Evolutionary conservation across 805 yeast genomes (phyloP).

Genomic region (Myxozyma sirexii): DNA sequence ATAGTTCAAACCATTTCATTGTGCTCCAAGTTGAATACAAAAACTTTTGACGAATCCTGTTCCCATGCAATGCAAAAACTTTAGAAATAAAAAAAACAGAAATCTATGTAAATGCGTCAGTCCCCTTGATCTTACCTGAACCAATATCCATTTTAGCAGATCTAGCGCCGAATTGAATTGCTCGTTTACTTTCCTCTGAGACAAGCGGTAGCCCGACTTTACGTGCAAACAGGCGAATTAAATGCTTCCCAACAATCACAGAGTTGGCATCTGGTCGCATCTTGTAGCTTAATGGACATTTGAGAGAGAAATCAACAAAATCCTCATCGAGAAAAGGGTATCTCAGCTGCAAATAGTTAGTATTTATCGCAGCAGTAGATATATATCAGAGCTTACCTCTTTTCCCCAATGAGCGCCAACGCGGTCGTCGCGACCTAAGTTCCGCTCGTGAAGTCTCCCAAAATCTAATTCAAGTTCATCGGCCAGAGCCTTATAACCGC

Average conservation of each 20-base stretch:
- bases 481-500: slow-evolving; percentile 50
- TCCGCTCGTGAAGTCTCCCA: slow-evolving; percentile 71
- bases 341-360: slow-evolving; percentile 49
- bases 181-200: slow-evolving; percentile 78
- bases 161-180: slow-evolving; percentile 94
- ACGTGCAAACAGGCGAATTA: slow-evolving; percentile 65
- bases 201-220: slow-evolving; percentile 55
- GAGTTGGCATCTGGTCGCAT: slow-evolving; percentile 41
- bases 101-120: slow-evolving; percentile 50
- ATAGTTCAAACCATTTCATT: too few relatives aligned
- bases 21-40: too few relatives aligned
- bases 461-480: slow-evolving; percentile 72
- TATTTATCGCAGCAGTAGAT: slow-evolving; percentile 57
- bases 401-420: slow-evolving; percentile 85
- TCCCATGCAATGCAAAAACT: too few relatives aligned
- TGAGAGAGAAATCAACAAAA: slow-evolving; percentile 51
- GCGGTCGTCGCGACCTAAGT: slow-evolving; percentile 89
- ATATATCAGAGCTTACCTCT: slow-evolving; percentile 60
- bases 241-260: slow-evolving; percentile 48
- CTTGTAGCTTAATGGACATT: slow-evolving; percentile 46
- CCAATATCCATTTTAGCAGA: slow-evolving; percentile 92
- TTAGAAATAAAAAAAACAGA: background rate
- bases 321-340: slow-evolving; percentile 49
- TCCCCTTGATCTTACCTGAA: slow-evolving; percentile 74
- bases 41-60: too few relatives aligned